phyloP scores from a whole-genome alignment of 257 asterid genomes.

The Catharanthus roseus region DNA sequence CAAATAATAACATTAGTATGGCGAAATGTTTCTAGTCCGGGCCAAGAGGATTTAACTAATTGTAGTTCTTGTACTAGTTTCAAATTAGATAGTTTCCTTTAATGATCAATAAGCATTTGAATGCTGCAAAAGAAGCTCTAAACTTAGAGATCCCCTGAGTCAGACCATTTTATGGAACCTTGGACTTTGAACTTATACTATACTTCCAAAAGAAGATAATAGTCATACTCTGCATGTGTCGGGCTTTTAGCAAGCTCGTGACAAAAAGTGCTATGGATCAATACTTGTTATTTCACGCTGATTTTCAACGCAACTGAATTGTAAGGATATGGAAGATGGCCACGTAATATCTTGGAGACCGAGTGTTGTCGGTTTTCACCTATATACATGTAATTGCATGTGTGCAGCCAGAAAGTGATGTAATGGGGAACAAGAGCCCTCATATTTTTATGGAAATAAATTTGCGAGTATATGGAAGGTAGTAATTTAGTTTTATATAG shows the following conservation, averaged over 20 bases:
- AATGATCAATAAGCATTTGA: background rate
- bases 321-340: background rate
- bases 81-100: background rate
- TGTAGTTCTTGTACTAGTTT: background rate
- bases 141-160: background rate
- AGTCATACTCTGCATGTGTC: background rate
- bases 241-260: background rate
- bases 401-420: background rate
- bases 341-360: background rate
- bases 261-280: background rate
- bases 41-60: background rate
- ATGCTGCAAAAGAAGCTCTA: background rate
- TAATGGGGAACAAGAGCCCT: background rate
- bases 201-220: background rate
- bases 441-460: too few relatives aligned
- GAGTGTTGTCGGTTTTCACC: background rate
- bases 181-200: background rate
- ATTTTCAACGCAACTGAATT: background rate
- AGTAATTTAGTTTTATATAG: background rate
- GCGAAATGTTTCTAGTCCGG: background rate
- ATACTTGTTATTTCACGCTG: background rate
- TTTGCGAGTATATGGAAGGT: too few relatives aligned
- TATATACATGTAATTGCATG: background rate
- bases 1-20: background rate
- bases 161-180: background rate